Conservation (phyloP, 495 filamentous ascomycete species). For the Tuber indicum region DNA sequence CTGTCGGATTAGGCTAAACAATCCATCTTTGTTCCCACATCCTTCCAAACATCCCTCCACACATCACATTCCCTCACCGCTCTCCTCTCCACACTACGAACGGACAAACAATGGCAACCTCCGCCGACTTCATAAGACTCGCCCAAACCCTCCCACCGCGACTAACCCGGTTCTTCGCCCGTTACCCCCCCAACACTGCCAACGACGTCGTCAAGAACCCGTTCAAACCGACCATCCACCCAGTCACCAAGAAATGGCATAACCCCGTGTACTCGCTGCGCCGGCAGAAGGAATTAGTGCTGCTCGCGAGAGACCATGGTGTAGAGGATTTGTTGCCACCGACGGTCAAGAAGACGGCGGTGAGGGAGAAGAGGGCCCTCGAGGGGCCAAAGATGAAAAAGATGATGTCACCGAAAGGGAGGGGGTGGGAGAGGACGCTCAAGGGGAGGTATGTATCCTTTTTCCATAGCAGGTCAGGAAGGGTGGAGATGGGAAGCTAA, state of each 20-base stretch:
- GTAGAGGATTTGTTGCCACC: slow-evolving; percentile 78
- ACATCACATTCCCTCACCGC: neutral
- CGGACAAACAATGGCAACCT: slow-evolving; percentile 21
- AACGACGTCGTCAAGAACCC: slow-evolving; percentile 45
- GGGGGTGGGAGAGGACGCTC: slow-evolving; percentile 83
- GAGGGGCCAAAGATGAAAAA: slow-evolving; percentile 74
- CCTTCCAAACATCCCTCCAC: neutral
- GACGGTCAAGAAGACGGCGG: slow-evolving; percentile 67
- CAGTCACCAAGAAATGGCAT: slow-evolving; percentile 68
- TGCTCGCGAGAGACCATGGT: slow-evolving; percentile 70
- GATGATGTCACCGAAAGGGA: slow-evolving; percentile 90
- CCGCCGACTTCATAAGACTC: slow-evolving; percentile 50
- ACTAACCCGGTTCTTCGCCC: slow-evolving; percentile 79
- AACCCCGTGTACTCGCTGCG: slow-evolving; percentile 73
- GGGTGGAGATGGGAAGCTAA: slow-evolving; percentile 20
- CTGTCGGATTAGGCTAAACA: neutral
- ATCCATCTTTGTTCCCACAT: neutral
- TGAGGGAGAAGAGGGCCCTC: slow-evolving; percentile 60
- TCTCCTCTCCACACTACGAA: neutral
- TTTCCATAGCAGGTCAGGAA: neutral
- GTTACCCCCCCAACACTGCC: slow-evolving; percentile 62
- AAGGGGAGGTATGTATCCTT: slow-evolving; percentile 56
- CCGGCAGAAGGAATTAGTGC: slow-evolving; percentile 84
- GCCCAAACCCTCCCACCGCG: slow-evolving; percentile 63
- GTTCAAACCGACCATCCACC: slow-evolving; percentile 54